phyloP scores from a whole-genome alignment of 106 monocot species.

The Dendrobium officinale region DNA sequence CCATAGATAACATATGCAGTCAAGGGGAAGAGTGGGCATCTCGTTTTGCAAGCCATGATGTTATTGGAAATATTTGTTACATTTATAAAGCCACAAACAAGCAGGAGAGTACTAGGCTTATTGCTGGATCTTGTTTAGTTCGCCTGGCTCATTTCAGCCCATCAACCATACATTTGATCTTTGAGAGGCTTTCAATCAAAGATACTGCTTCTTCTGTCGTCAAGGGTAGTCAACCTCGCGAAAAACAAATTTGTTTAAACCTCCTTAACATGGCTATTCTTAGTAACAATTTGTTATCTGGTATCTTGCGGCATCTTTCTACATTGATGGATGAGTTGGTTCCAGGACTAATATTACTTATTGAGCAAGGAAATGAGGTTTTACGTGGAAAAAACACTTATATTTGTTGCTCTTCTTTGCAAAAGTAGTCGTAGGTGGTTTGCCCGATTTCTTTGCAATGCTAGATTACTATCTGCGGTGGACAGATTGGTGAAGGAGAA shows the following conservation, averaged over 20 bases:
- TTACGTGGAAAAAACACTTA: constrained; percentile 85
- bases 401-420: constrained; percentile 84
- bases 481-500: constrained; percentile 84
- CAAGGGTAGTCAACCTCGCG: constrained; percentile 57
- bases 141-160: constrained; percentile 73
- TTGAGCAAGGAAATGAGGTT: constrained; percentile 82
- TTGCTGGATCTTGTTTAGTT: constrained; percentile 92
- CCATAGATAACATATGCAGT: constrained; percentile 86
- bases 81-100: constrained; percentile 88
- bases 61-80: constrained; percentile 74
- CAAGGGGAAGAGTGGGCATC: constrained; percentile 86
- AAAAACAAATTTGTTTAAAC: constrained; percentile 79
- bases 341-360: constrained; percentile 52
- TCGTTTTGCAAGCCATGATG: constrained; percentile 75
- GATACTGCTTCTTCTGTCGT: constrained; percentile 52
- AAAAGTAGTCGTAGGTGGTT: constrained; percentile 88
- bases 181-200: constrained; percentile 80
- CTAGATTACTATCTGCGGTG: constrained; percentile 61
- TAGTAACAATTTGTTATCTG: constrained; percentile 30
- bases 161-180: constrained; percentile 45
- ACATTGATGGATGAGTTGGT: constrained; percentile 72
- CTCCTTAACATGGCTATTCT: constrained; percentile 66
- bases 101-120: constrained; percentile 77
- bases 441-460: constrained; percentile 73
- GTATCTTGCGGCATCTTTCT: constrained; percentile 44